Conservation (phyloP, 2,329 filamentous ascomycete genomes). For the Trematosphaeria pertusa region DNA sequence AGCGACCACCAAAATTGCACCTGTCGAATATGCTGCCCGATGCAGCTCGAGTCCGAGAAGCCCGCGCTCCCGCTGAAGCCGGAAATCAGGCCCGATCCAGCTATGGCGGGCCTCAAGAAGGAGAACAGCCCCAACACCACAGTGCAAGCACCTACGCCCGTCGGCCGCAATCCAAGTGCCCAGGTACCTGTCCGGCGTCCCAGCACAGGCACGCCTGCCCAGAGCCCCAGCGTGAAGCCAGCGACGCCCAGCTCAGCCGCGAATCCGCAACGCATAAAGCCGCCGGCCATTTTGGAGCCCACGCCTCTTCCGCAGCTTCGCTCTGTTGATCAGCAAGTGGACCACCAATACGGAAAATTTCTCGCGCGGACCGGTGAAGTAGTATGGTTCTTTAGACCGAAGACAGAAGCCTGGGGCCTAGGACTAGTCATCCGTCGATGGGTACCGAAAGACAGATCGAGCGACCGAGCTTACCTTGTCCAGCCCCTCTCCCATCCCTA, state of each 20-base stretch:
- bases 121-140: conserved; percentile 27
- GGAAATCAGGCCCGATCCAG: conserved; percentile 29
- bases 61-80: conserved; percentile 29
- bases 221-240: conserved; percentile 32
- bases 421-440: conserved; percentile 59
- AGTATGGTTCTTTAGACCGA: conserved; percentile 62
- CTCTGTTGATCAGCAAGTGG: conserved; percentile 57
- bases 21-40: conserved; percentile 64
- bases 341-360: conserved; percentile 56
- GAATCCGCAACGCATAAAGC: conserved; percentile 27
- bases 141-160: conserved; percentile 1
- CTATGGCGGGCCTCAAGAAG: conserved; percentile 30
- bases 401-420: conserved; percentile 59
- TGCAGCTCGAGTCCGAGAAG: conserved; percentile 56
- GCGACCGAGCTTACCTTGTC: conserved; percentile 49
- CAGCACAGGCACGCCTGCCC: conserved; percentile 24
- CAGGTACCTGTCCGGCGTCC: conserved; percentile 34
- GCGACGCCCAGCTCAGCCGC: conserved; percentile 20
- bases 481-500: conserved; percentile 59
- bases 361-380: conserved; percentile 63
- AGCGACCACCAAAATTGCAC: conserved; percentile 63
- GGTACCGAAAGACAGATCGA: conserved; percentile 38
- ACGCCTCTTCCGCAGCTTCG: conserved; percentile 51
- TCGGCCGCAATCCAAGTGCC: conserved; percentile 27
- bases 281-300: conserved; percentile 34